Conservation (phyloP, 2,329 filamentous ascomycete genomes). For the Talaromyces amestolkiae region DNA sequence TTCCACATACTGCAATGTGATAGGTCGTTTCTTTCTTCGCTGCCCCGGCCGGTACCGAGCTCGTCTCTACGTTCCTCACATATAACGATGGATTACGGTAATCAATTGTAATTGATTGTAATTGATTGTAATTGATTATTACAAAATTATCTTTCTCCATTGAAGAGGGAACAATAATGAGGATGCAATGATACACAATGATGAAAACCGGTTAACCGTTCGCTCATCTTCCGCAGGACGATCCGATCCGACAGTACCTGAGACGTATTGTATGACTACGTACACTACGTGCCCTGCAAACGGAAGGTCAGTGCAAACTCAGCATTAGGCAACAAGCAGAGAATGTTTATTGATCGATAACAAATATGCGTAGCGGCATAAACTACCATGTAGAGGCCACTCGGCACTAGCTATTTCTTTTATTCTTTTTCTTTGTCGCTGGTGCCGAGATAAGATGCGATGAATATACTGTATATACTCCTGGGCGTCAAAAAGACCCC, state of each 20-base stretch:
- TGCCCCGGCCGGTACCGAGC: slow-evolving; percentile 8
- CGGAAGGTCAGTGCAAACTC: slow-evolving; percentile 6
- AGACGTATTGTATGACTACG: neutral
- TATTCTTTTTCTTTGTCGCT: neutral
- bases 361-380: neutral
- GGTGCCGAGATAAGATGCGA: neutral
- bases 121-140: neutral
- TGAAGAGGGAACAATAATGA: neutral
- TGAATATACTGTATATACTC: neutral
- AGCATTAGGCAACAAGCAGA: neutral
- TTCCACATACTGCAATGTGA: slow-evolving; percentile 11
- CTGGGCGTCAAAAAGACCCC: neutral
- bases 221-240: neutral
- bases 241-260: slow-evolving; percentile 7
- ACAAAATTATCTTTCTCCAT: neutral
- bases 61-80: neutral
- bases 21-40: slow-evolving; percentile 4
- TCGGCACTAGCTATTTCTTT: neutral
- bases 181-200: neutral
- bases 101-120: neutral
- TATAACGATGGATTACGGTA: neutral
- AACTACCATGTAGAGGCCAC: neutral
- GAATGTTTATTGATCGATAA: neutral
- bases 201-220: neutral
- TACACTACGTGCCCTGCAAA: slow-evolving; percentile 6